Evolutionary conservation across 2,329 filamentous ascomycete species (phyloP).

Genomic region (Talaromyces sp.): DNA sequence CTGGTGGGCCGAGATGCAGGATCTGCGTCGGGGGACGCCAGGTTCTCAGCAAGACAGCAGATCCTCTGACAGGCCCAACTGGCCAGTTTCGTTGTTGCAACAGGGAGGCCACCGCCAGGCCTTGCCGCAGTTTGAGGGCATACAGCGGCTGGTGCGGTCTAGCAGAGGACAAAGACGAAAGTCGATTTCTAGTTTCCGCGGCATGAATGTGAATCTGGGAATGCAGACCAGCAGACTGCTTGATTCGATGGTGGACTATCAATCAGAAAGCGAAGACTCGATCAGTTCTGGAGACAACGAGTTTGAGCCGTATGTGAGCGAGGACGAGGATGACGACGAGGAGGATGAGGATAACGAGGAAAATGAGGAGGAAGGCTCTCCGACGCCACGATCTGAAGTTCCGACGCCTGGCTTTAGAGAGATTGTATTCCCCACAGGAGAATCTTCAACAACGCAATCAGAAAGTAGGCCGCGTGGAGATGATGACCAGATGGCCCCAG

Average conservation of each 20-base stretch:
- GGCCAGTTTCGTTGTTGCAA: constrained; percentile 51
- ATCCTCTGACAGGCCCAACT: constrained; percentile 31
- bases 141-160: constrained; percentile 58
- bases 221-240: constrained; percentile 71
- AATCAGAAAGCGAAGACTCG: constrained; percentile 43
- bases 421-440: background rate
- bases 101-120: constrained; percentile 42
- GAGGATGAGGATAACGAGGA: constrained; percentile 11
- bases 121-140: constrained; percentile 46
- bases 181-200: constrained; percentile 43
- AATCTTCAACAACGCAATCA: background rate
- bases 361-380: constrained; percentile 12
- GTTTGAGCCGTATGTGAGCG: constrained; percentile 36
- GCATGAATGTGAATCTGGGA: constrained; percentile 61
- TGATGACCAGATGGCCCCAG: background rate
- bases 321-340: constrained; percentile 17
- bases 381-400: constrained; percentile 3
- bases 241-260: constrained; percentile 53
- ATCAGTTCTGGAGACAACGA: constrained; percentile 35
- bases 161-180: constrained; percentile 45
- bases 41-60: constrained; percentile 14
- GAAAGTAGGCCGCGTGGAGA: background rate
- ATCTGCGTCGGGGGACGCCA: constrained; percentile 26
- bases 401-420: constrained; percentile 1
- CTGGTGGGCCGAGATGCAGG: constrained; percentile 77